phyloP scores from a whole-genome alignment of 2,329 filamentous ascomycete genomes.

The Penicillium sp. region DNA sequence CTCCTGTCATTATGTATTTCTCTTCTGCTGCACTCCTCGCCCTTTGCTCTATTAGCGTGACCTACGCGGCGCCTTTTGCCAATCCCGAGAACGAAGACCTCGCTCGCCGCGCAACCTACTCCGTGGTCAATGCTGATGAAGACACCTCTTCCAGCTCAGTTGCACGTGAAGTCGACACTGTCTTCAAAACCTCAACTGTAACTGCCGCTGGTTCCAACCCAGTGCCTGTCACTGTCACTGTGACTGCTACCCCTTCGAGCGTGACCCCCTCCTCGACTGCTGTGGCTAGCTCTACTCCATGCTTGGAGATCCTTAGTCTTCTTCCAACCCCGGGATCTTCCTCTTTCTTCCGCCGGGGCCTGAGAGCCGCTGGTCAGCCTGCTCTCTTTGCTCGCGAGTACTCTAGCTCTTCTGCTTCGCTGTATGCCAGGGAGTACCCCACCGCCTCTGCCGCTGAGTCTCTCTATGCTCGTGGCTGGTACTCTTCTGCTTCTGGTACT shows the following conservation, averaged over 20 bases:
- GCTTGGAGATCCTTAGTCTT: background rate
- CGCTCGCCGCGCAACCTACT: conserved; percentile 26
- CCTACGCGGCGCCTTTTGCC: conserved; percentile 28
- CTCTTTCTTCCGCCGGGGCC: conserved; percentile 18
- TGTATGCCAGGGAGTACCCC: background rate
- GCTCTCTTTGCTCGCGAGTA: conserved; percentile 8
- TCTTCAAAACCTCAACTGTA: conserved; percentile 19
- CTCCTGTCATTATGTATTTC: conserved; percentile 27
- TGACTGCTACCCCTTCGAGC: conserved; percentile 19
- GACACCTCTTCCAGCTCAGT: conserved; percentile 10
- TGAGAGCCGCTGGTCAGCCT: conserved; percentile 18
- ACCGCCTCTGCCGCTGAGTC: background rate
- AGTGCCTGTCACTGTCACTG: conserved; percentile 12
- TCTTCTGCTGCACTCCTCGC: conserved; percentile 24
- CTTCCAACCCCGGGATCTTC: background rate
- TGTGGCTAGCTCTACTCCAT: conserved; percentile 12
- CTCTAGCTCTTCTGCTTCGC: conserved; percentile 2
- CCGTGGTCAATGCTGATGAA: conserved; percentile 34
- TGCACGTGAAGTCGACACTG: conserved; percentile 17
- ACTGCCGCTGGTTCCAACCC: conserved; percentile 11
- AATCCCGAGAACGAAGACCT: conserved; percentile 20
- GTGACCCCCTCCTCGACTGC: conserved; percentile 4
- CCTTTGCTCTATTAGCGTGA: conserved; percentile 25
- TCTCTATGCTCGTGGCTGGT: conserved; percentile 8
- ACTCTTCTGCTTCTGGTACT: conserved; percentile 2